Evolutionary conservation across 2,329 filamentous ascomycete genomes (phyloP).

Genomic region (Penicillium sp.): DNA sequence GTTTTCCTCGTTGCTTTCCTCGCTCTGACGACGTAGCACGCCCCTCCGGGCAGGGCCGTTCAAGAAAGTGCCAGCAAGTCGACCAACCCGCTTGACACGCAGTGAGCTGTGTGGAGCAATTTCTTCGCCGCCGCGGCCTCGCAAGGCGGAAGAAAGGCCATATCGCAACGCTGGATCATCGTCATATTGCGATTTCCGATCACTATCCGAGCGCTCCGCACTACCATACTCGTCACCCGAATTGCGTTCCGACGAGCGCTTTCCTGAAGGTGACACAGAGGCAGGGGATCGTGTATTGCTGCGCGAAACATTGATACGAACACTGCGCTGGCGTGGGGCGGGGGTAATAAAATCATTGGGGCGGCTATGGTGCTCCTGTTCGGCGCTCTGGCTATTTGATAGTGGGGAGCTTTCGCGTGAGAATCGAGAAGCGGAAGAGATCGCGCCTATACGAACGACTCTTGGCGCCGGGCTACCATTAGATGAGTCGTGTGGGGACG

Average conservation of each 20-base stretch:
- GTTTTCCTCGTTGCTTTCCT: slow-evolving; percentile 56
- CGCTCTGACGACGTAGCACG: slow-evolving; percentile 59
- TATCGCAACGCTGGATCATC: slow-evolving; percentile 36
- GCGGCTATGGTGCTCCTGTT: slow-evolving; percentile 24
- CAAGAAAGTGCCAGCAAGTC: slow-evolving; percentile 72
- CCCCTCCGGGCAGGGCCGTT: slow-evolving; percentile 77
- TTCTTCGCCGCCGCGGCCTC: slow-evolving; percentile 58
- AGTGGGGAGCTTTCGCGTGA: slow-evolving; percentile 41
- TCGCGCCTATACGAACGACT: slow-evolving; percentile 40
- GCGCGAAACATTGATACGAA: slow-evolving; percentile 43
- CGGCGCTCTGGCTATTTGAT: slow-evolving; percentile 35
- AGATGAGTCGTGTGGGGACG: slow-evolving; percentile 38
- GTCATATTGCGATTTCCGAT: slow-evolving; percentile 31
- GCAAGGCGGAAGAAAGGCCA: slow-evolving; percentile 38
- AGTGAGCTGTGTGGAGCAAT: slow-evolving; percentile 68
- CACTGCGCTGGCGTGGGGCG: slow-evolving; percentile 44
- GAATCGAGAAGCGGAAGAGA: slow-evolving; percentile 30
- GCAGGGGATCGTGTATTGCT: slow-evolving; percentile 43
- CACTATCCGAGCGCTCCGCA: slow-evolving; percentile 35
- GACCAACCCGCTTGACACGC: slow-evolving; percentile 73
- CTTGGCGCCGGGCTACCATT: slow-evolving; percentile 45
- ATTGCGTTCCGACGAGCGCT: slow-evolving; percentile 31
- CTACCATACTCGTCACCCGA: slow-evolving; percentile 33
- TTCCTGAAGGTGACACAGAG: slow-evolving; percentile 38
- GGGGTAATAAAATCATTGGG: slow-evolving; percentile 47